phyloP scores from a whole-genome alignment of 2,329 filamentous ascomycete genomes.

The Neodidymelliopsis sp. region DNA sequence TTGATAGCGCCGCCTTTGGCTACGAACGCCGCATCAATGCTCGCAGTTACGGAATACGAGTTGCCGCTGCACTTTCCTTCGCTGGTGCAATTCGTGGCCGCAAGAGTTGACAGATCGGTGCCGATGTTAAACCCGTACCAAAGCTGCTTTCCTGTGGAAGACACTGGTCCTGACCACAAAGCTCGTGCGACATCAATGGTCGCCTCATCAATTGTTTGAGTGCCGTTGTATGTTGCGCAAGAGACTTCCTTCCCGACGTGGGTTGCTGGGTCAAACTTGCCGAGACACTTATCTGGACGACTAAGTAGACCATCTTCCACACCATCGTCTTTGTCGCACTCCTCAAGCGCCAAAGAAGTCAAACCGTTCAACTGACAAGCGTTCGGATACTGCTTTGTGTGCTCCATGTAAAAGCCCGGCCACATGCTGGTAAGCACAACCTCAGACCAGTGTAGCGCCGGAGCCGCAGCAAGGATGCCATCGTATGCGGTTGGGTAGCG shows the following conservation, averaged over 20 bases:
- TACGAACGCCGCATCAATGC: not conserved
- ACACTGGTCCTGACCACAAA: conserved; percentile 7
- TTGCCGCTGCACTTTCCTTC: not conserved
- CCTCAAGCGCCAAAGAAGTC: conserved; percentile 17
- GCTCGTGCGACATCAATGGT: conserved; percentile 10
- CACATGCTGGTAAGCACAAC: conserved; percentile 16
- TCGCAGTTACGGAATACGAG: not conserved
- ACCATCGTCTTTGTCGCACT: conserved; percentile 33
- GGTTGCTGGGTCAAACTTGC: conserved; percentile 4
- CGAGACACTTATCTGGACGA: conserved; percentile 27
- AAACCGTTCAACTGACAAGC: conserved; percentile 34
- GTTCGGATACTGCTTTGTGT: not conserved
- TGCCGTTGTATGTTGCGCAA: conserved; percentile 8
- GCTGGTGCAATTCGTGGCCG: not conserved
- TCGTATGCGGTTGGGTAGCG: conserved; percentile 32
- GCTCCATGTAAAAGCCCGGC: conserved; percentile 25
- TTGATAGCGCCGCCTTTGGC: not conserved
- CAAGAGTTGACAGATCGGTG: not conserved
- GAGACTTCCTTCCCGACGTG: conserved; percentile 5
- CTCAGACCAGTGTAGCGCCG: conserved; percentile 25
- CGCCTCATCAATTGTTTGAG: not conserved
- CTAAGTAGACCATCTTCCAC: conserved; percentile 26
- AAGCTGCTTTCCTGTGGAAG: conserved; percentile 2
- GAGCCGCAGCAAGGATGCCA: conserved; percentile 39
- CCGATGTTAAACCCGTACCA: conserved; percentile 15